Percentiles rank a stretch among this genome's conserved stretches.
These are phyloP conservation scores for Backusella australiensis DNA, from an alignment of 192 early-diverging fungal genomes.

Conservation along the genomic window DNA sequence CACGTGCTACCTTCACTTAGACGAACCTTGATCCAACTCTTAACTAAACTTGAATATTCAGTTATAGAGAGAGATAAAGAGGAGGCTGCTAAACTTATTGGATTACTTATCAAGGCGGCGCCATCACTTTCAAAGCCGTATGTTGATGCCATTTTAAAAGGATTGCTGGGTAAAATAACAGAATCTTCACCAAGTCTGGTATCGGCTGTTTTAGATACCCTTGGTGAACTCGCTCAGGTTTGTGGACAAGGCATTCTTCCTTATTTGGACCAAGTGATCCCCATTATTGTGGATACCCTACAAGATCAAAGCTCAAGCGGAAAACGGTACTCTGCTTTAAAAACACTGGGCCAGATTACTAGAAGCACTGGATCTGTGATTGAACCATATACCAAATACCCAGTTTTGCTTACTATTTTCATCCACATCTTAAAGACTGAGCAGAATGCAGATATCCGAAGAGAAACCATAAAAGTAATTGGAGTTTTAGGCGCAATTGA, in stretches of 20 bases:
- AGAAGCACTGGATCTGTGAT: constrained; percentile 88
- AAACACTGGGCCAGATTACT: constrained; percentile 81
- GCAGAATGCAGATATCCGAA: constrained; percentile 62
- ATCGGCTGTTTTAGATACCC: constrained; percentile 69
- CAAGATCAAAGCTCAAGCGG: constrained; percentile 80
- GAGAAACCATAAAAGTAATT: constrained; percentile 85
- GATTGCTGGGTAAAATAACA: constrained; percentile 76
- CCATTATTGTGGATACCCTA: constrained; percentile 84
- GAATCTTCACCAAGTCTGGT: constrained; percentile 78
- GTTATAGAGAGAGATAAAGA: constrained; percentile 78
- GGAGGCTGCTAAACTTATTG: constrained; percentile 77
- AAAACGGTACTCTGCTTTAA: constrained; percentile 86
- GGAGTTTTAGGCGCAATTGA: constrained; percentile 96
- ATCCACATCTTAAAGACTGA: constrained; percentile 84
- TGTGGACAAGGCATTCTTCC: constrained; percentile 80
- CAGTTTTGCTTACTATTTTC: constrained; percentile 72
- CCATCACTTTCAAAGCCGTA: constrained; percentile 86
- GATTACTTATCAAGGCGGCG: constrained; percentile 69
- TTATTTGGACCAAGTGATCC: constrained; percentile 76
- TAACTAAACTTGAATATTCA: constrained; percentile 91
- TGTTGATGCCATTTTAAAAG: constrained; percentile 82
- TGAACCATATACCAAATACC: constrained; percentile 85
- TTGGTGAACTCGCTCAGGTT: constrained; percentile 80
- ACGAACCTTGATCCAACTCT: constrained; percentile 79
- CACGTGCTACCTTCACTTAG: constrained; percentile 88